Evolutionary conservation across 352 stramenopile genomes (phyloP).

Genomic region (Phytophthora citrophthora): DNA sequence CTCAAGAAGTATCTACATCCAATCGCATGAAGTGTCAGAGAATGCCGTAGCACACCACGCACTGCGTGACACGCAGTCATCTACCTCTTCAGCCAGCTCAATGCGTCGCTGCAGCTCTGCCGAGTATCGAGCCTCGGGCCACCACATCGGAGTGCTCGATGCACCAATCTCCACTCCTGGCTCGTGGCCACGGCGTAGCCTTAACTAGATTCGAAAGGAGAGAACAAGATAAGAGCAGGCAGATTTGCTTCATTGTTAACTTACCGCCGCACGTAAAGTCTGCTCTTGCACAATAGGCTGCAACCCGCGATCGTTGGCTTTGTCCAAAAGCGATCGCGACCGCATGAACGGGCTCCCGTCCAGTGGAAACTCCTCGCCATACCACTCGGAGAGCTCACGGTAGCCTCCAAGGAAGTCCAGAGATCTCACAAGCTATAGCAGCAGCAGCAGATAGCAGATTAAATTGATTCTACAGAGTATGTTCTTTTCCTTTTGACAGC

Average conservation of each 20-base stretch:
- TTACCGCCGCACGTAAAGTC: slow-evolving; percentile 43
- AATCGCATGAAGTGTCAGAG: too few species aligned
- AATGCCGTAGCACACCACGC: neutral
- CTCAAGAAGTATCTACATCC: neutral
- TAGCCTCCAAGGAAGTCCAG: slow-evolving; percentile 52
- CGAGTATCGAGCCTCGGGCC: slow-evolving; percentile 57
- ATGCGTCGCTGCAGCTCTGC: slow-evolving; percentile 42
- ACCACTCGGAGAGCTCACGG: slow-evolving; percentile 63
- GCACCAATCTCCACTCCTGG: neutral
- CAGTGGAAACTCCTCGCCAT: slow-evolving; percentile 76
- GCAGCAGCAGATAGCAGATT: neutral
- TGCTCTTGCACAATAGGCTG: slow-evolving; percentile 7
- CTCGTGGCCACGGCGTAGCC: slow-evolving; percentile 37
- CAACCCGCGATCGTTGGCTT: slow-evolving; percentile 46
- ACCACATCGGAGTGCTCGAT: slow-evolving; percentile 54
- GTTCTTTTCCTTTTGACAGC: neutral
- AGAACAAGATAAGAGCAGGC: slow-evolving; percentile 2
- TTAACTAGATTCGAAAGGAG: slow-evolving; percentile 28
- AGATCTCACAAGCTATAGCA: slow-evolving; percentile 48
- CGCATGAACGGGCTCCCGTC: slow-evolving; percentile 74
- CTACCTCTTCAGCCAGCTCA: slow-evolving; percentile 47
- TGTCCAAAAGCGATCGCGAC: slow-evolving; percentile 54
- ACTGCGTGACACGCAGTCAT: neutral
- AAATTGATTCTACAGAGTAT: slow-evolving; percentile 6
- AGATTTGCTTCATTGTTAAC: neutral